phyloP scores from a whole-genome alignment of 2,329 filamentous ascomycete species.

The Cercospora citrullina region DNA sequence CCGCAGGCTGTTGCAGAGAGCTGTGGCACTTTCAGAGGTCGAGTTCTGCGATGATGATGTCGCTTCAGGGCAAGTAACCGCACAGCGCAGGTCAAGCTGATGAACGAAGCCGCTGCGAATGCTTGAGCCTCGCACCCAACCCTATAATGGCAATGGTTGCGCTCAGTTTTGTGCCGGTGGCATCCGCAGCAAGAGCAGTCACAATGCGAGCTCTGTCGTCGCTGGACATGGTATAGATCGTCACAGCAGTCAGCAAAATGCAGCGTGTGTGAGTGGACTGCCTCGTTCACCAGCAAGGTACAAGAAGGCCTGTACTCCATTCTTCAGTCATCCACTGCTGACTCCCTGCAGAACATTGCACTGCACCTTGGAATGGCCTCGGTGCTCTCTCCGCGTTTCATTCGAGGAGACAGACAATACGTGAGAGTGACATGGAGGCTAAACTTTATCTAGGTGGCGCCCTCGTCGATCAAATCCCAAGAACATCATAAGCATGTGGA shows the following conservation, averaged over 20 bases:
- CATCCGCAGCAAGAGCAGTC: background rate
- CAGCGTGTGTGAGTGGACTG: background rate
- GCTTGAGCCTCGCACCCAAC: background rate
- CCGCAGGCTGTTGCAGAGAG: no score
- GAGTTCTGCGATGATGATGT: background rate
- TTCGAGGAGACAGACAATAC: background rate
- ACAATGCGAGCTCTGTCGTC: background rate
- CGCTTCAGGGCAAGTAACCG: no score
- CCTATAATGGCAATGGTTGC: background rate
- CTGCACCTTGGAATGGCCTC: background rate
- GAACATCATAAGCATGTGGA: background rate
- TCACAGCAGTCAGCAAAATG: background rate
- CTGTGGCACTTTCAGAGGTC: no score
- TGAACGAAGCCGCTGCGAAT: background rate
- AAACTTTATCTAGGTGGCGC: background rate
- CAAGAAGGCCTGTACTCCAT: background rate
- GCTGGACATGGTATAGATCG: background rate
- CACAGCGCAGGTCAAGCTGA: background rate
- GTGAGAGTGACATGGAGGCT: slow-evolving; percentile 3
- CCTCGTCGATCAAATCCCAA: background rate
- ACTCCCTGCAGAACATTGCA: background rate
- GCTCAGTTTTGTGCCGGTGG: background rate
- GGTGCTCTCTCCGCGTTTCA: background rate
- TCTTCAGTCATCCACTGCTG: background rate
- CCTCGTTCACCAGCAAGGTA: background rate